These are phyloP conservation scores for Claviceps digitariae DNA, from an alignment of 2,329 filamentous ascomycete genomes.

Conservation along the genomic window DNA sequence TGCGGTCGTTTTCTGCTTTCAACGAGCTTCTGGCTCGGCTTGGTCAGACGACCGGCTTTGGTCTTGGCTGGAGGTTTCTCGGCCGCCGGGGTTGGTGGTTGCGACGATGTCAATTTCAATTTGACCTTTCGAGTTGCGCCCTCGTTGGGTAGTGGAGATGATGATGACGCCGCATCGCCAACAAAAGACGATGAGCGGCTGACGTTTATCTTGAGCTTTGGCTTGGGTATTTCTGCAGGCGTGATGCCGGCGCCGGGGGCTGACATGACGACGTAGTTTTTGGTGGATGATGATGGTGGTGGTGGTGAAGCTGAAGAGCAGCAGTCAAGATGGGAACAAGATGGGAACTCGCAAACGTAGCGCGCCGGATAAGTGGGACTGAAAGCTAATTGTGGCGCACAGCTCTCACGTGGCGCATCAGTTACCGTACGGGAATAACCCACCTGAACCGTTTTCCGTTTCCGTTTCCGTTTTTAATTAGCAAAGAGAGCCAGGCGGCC, in stretches of 20 bases:
- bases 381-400: no score
- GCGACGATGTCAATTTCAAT: conserved; percentile 27
- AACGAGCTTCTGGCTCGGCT: conserved; percentile 43
- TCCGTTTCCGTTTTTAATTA: no score
- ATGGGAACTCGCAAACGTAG: no score
- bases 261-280: neutral
- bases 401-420: no score
- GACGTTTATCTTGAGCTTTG: conserved; percentile 27
- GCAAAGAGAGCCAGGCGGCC: no score
- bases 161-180: conserved; percentile 12
- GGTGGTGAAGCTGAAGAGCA: neutral
- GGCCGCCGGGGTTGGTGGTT: conserved; percentile 23
- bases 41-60: conserved; percentile 46
- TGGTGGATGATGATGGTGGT: neutral
- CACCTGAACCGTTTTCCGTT: no score
- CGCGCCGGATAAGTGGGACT: no score
- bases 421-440: no score
- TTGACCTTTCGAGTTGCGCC: conserved; percentile 24
- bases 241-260: conserved; percentile 9
- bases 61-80: conserved; percentile 27
- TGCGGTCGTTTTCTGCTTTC: conserved; percentile 49
- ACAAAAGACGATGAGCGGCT: conserved; percentile 23
- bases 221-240: conserved; percentile 19
- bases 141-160: conserved; percentile 17
- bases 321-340: no score